Base-by-base conservation (phyloP, 2,329 filamentous ascomycete genomes). In the Verticillium longisporum region DNA sequence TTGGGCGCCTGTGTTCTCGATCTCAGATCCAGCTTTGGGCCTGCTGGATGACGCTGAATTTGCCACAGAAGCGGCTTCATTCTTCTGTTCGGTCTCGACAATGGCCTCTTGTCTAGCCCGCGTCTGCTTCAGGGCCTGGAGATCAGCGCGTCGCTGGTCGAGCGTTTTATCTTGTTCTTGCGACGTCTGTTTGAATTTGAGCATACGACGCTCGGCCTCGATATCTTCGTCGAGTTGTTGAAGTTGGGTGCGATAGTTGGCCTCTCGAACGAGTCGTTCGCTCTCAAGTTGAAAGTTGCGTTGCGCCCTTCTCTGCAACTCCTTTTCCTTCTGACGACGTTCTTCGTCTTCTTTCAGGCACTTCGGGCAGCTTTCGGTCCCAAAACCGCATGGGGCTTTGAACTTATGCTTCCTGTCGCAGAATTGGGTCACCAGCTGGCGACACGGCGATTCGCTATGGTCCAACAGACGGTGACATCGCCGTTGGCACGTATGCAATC, bases 391-490 rank as follows among this genome's bases (percentile, higher is more conserved):
- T 2, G 64, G 60, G 11, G 80, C 74, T 1, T 73, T 74, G 1
- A 70, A 67, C 9, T 74, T 77, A 66, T 91, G 88, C 1, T 80
- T 75, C 1, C 80, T 75, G 0, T 74, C 57, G 61, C 88, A 91
- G 0, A 65, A 74, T n/a, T 72, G 75, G 0, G 77, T 65, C 0
- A 87, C 33, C 18, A 62, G 59, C 4, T 71, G 58, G 0, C 33
- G 21, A 60, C 80, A 82, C 1, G 60, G 9, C 0, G 71, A 61
- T 56, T 82, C 79, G 0, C 80, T 82, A 67, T 90, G 87, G 61
- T 90, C 81, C 0, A 69, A 67, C 0, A 88, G 64, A 0, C 82
- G 79, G 71, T 93, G 90, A 61, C 90, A 93, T 6, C 77, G 77
- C 0, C 75, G 78, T 0, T 76, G 74, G 65, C 90, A 92, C 0